Conservation (phyloP, 805 yeast species). For the Barnettozyma botsteinii region DNA sequence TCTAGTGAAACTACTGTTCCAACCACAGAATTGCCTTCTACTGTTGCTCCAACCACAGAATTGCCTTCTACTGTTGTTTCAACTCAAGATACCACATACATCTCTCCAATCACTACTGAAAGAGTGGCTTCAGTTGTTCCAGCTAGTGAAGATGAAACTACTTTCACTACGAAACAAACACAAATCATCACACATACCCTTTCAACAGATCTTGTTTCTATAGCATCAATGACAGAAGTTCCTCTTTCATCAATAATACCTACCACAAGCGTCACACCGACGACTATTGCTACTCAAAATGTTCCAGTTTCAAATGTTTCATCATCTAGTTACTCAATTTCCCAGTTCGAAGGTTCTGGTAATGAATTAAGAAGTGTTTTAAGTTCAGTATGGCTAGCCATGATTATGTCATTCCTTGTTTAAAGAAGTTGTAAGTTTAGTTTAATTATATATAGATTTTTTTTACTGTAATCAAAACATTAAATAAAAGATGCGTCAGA, state of each 20-base stretch:
- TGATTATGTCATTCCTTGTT: neutral
- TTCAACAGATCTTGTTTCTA: too few species aligned
- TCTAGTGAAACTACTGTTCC: neutral
- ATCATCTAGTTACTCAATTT: neutral
- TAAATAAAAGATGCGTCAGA: too few species aligned
- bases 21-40: neutral
- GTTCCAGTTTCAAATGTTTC: neutral
- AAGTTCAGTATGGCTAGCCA: neutral
- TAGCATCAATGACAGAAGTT: too few species aligned
- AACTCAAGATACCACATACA: neutral
- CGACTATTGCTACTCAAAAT: neutral
- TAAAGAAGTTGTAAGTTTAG: neutral
- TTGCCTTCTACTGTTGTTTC: neutral
- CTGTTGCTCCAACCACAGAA: neutral
- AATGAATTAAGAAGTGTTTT: conserved; percentile 2
- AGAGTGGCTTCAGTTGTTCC: too few species aligned
- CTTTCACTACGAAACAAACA: too few species aligned
- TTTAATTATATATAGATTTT: neutral
- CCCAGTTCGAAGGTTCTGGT: conserved; percentile 11
- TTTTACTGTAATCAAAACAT: too few species aligned
- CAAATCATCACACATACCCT: too few species aligned
- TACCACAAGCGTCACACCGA: too few species aligned
- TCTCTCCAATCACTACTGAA: too few species aligned
- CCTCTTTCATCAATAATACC: too few species aligned
- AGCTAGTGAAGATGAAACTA: too few species aligned